Evolutionary conservation across 75 land plant genomes (phyloP), one percentile per base, ranked within the genome.

Genomic region (Sequoia sempervirens): DNA sequence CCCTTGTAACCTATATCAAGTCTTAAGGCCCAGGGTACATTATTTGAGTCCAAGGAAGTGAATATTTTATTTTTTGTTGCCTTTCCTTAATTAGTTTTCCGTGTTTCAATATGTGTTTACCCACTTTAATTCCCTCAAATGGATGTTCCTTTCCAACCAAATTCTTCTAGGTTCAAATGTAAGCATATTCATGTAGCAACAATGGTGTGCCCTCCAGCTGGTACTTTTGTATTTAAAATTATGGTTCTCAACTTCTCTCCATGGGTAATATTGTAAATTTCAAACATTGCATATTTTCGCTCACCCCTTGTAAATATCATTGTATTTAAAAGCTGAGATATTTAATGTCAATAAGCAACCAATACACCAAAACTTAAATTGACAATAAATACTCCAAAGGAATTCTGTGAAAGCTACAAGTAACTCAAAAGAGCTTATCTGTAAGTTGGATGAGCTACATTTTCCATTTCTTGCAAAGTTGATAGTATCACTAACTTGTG

Each of bases 1-100:
- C 79, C 1, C 79, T 40, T 41, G 5, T 54, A 18, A 75, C 1
- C 1, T 38, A 23, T 20, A 6, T 23, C 30, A 11, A 40, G 79
- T 41, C n/a, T 45, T 40, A 34, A 97, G 23, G 47, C 37, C 11
- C 20, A 75, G 9, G 12, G 79, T 38, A 75, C n/a, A 41, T 23
- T 40, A 23, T 20, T 73, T 15, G 40, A 73, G 18, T 73, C 40
- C 20, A 15, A 34, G 40, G 17, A 23, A 20, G 47, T 75, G n/a
- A 26, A 75, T 75, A 40, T 20, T 37, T 75, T 23, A 41, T 5
- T 23, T 41, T 20, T 75, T 28, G 26, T 73, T 17, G 17, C 20
- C 38, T 73, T 6, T 36, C 38, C 20, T 5, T 18, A 73, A 37
- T 18, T 41, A 75, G 10, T 75, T 20, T 41, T 75, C 11, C 46